A percentile compares a stretch with the other conserved stretches of the same genome.
phyloP scores from a whole-genome alignment of 2,329 filamentous ascomycete genomes.

The Diaporthe longicolla region DNA sequence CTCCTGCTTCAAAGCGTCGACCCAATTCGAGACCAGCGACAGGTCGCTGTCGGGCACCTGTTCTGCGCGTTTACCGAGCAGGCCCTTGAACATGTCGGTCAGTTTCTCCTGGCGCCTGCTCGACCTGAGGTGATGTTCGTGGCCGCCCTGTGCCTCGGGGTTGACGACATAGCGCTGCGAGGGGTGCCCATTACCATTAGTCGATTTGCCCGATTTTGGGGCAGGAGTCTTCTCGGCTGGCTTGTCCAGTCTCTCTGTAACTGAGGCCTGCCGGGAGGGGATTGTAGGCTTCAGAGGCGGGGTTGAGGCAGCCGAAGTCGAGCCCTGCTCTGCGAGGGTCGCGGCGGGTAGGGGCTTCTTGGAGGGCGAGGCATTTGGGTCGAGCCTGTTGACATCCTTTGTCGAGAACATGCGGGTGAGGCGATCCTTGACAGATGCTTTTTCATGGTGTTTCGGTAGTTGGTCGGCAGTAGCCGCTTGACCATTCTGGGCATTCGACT shows the following conservation, averaged over 20 bases:
- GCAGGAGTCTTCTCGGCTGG: slow-evolving; percentile 51
- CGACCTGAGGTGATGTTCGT: slow-evolving; percentile 90
- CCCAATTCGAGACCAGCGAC: slow-evolving; percentile 95
- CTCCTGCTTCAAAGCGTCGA: slow-evolving; percentile 91
- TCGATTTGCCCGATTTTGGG: slow-evolving; percentile 53
- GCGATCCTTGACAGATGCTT: slow-evolving; percentile 74
- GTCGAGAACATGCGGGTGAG: slow-evolving; percentile 76
- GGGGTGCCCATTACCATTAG: slow-evolving; percentile 50
- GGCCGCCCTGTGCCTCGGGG: slow-evolving; percentile 73
- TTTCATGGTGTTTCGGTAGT: slow-evolving; percentile 61
- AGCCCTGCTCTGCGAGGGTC: slow-evolving; percentile 43
- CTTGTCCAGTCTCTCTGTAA: slow-evolving; percentile 54
- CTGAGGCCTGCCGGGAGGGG: slow-evolving; percentile 60
- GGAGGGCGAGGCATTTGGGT: slow-evolving; percentile 36
- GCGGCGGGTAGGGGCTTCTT: slow-evolving; percentile 40
- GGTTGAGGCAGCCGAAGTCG: slow-evolving; percentile 48
- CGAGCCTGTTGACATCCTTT: slow-evolving; percentile 62
- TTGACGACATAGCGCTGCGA: slow-evolving; percentile 66
- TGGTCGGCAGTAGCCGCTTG: slow-evolving; percentile 49
- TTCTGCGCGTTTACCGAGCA: slow-evolving; percentile 89
- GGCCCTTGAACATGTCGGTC: slow-evolving; percentile 88
- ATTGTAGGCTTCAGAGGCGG: slow-evolving; percentile 46
- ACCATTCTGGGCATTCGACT: slow-evolving; percentile 57
- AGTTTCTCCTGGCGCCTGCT: slow-evolving; percentile 95
- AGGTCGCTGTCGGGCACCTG: slow-evolving; percentile 81